phyloP scores from a whole-genome alignment of 768 basidiomycete genomes.

The Leccinum olivaceopallidum region DNA sequence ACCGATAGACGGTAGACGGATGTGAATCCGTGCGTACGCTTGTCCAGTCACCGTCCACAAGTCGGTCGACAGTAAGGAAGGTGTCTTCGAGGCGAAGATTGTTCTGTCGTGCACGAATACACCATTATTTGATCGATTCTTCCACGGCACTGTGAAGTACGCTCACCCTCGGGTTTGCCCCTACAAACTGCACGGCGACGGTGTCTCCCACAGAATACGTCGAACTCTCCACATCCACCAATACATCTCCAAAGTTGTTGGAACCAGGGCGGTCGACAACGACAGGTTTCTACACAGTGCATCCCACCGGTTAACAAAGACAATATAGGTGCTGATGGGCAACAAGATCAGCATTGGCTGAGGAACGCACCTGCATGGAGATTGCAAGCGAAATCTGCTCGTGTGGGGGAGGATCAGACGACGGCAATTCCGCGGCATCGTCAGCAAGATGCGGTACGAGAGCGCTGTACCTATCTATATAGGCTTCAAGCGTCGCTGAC shows the following conservation, averaged over 20 bases:
- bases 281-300: slow-evolving; percentile 49
- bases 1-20: no score
- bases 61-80: slow-evolving; percentile 66
- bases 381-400: slow-evolving; percentile 68
- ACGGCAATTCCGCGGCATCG: slow-evolving; percentile 43
- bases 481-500: slow-evolving; percentile 74
- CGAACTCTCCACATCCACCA: slow-evolving; percentile 50
- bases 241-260: slow-evolving; percentile 61
- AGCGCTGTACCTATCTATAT: slow-evolving; percentile 71
- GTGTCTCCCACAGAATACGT: slow-evolving; percentile 58
- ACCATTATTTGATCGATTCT: background rate
- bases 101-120: slow-evolving; percentile 47
- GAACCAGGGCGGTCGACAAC: slow-evolving; percentile 58
- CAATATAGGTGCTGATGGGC: background rate
- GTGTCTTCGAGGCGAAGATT: slow-evolving; percentile 74
- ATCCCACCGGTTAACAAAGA: background rate
- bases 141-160: background rate
- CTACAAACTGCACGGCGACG: slow-evolving; percentile 65
- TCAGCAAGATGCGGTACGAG: slow-evolving; percentile 65
- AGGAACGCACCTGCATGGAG: slow-evolving; percentile 54
- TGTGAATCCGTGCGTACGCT: no score
- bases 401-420: slow-evolving; percentile 64
- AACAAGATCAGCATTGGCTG: background rate
- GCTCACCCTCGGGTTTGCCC: slow-evolving; percentile 75
- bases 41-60: slow-evolving; percentile 26